Evolutionary conservation across 1,284 basidiomycete genomes (phyloP).

Genomic region (Ganoderma leucocontextum): DNA sequence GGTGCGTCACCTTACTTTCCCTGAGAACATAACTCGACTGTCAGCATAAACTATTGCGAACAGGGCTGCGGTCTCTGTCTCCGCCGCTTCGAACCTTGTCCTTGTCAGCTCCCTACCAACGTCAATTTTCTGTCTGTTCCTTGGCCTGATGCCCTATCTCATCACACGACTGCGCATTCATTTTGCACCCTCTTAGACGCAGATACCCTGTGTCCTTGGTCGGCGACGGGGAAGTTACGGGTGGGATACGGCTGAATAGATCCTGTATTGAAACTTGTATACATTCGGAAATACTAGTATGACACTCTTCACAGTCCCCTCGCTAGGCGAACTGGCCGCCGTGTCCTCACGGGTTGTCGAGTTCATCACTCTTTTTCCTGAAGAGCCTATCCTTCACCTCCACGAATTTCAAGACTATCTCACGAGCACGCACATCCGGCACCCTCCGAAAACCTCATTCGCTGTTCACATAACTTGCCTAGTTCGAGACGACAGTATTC

Average conservation of each 20-base stretch:
- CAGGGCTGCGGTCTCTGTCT: background rate
- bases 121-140: background rate
- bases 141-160: background rate
- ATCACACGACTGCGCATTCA: background rate
- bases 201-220: background rate
- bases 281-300: background rate
- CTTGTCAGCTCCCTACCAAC: background rate
- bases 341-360: background rate
- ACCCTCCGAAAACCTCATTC: background rate
- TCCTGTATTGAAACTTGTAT: background rate
- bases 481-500: no score
- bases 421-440: background rate
- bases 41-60: background rate
- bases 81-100: background rate
- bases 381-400: background rate
- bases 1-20: background rate
- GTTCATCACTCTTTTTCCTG: no score
- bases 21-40: background rate
- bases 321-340: background rate
- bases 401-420: background rate
- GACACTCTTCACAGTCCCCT: background rate
- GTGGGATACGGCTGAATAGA: background rate
- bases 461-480: background rate
- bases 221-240: constrained; percentile 1
- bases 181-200: background rate